A percentile compares a stretch with the other conserved stretches of the same genome.
These are phyloP conservation scores for Cajanus cajan DNA, from an alignment of 306 rosid genomes.

Conservation along the genomic window DNA sequence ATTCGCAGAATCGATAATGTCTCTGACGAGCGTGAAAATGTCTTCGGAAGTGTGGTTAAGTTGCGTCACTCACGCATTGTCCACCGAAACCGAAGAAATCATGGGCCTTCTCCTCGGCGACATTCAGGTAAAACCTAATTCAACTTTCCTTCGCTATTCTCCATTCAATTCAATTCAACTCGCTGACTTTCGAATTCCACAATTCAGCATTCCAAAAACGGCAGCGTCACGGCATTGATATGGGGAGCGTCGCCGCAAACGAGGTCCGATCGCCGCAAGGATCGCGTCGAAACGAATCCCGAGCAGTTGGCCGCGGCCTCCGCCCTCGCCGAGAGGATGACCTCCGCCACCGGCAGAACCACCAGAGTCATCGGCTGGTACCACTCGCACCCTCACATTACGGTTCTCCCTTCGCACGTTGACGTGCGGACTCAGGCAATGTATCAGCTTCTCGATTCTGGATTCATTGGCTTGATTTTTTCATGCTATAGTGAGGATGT, in stretches of 20 bases:
- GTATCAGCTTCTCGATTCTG: constrained; percentile 98
- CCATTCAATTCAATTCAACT: background rate
- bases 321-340: constrained; percentile 93
- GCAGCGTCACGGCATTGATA: constrained; percentile 78
- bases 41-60: constrained; percentile 94
- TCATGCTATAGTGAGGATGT: constrained; percentile 93
- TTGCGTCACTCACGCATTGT: constrained; percentile 89
- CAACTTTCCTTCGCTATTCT: background rate
- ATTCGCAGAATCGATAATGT: constrained; percentile 61
- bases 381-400: constrained; percentile 98
- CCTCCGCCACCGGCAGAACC: constrained; percentile 61
- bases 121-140: constrained; percentile 51
- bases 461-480: constrained; percentile 93
- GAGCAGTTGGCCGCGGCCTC: constrained; percentile 98
- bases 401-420: constrained; percentile 98
- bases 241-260: constrained; percentile 99
- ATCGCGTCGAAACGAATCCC: constrained; percentile 95
- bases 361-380: constrained; percentile 99
- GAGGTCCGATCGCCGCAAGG: constrained; percentile 90
- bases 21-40: constrained; percentile 84
- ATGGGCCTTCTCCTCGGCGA: constrained; percentile 99
- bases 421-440: constrained; percentile 92
- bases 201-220: constrained; percentile 60
- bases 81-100: constrained; percentile 98
- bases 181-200: too few species aligned